These are phyloP conservation scores for Lachnellula suecica DNA, from an alignment of 2,329 filamentous ascomycete genomes.

Conservation along the genomic window DNA sequence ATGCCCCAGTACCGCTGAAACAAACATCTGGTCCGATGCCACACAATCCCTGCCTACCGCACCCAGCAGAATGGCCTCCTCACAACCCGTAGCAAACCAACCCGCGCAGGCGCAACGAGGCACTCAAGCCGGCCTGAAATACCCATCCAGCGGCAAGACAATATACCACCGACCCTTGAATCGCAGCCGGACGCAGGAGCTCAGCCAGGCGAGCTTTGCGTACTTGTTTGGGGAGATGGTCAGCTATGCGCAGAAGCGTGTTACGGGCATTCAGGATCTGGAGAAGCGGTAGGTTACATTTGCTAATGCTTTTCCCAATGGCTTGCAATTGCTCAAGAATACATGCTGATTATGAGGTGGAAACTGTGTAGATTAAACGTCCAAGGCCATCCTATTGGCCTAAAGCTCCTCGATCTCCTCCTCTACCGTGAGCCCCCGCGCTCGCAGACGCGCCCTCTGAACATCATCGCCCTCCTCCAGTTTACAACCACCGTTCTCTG, in stretches of 20 bases:
- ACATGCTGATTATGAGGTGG: slow-evolving; percentile 2
- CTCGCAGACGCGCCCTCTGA: slow-evolving; percentile 74
- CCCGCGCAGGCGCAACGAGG: slow-evolving; percentile 24
- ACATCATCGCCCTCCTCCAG: slow-evolving; percentile 87
- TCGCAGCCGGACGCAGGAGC: slow-evolving; percentile 81
- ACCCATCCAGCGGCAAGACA: slow-evolving; percentile 91
- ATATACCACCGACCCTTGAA: slow-evolving; percentile 97
- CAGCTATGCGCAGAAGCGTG: slow-evolving; percentile 84
- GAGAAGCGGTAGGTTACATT: slow-evolving; percentile 70
- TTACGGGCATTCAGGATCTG: slow-evolving; percentile 89
- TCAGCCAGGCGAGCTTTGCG: slow-evolving; percentile 91
- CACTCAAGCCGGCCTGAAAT: slow-evolving; percentile 65
- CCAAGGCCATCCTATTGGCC: slow-evolving; percentile 90
- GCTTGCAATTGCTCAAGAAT: neutral
- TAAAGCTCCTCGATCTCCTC: slow-evolving; percentile 92
- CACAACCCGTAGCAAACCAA: slow-evolving; percentile 26
- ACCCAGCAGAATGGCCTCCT: slow-evolving; percentile 31
- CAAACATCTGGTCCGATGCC: slow-evolving; percentile 9
- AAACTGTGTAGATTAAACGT: slow-evolving; percentile 75
- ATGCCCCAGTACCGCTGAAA: slow-evolving; percentile 7
- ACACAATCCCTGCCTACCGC: slow-evolving; percentile 8
- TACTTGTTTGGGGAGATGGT: slow-evolving; percentile 98
- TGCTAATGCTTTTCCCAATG: neutral
- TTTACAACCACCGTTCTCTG: slow-evolving; percentile 93
- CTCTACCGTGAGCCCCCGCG: slow-evolving; percentile 77